Evolutionary conservation across 306 rosid genomes (phyloP), one percentile per base, ranked within the genome.

Genomic region (Cicer pinnatifidum): DNA sequence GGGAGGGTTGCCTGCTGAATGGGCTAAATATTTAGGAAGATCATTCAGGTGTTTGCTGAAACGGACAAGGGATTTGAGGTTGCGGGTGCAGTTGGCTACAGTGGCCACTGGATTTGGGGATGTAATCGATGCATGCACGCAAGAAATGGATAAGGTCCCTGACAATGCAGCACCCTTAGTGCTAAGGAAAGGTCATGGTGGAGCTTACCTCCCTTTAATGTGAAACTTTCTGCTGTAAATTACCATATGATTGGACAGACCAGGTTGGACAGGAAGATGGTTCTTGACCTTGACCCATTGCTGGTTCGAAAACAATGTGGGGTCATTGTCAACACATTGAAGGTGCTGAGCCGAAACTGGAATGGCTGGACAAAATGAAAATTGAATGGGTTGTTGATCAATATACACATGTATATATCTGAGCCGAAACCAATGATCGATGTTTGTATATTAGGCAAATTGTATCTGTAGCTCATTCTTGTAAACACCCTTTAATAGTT

Each of bases 1-100:
- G 43, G 98, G 97, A 69, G 98, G 98, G 45, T 79, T 94, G 86
- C 97, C 98, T 7, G 97, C 97, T 40, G 97, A 94, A 50, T 94
- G 98, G 98, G 92, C 92, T 39, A 94, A 94, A 69, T 89, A 94
- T 80, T 79, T 91, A 82, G 97, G 90, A 57, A 88, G 97, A 83
- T 94, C 98, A 33, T 87, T 89, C 81, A 82, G 98, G 82, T 91
- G 97, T 85, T 84, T 94, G 77, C 64, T 94, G 82, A 94, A 80
- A 79, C 87, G 96, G 81, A 94, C 98, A 9, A 84, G 96, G 73
- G 98, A 91, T 87, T 77, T 91, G 86, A 88, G 86, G 83, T 69
- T 94, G 84, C 86, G 84, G 68, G 13, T 88, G 82, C 97, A 91
- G 75, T 82, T 91, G 78, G 92, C 95, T 67, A 78, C 82, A 5